Base-by-base conservation (phyloP, 2,329 filamentous ascomycete genomes). In the Lachnellula subtilissima region DNA sequence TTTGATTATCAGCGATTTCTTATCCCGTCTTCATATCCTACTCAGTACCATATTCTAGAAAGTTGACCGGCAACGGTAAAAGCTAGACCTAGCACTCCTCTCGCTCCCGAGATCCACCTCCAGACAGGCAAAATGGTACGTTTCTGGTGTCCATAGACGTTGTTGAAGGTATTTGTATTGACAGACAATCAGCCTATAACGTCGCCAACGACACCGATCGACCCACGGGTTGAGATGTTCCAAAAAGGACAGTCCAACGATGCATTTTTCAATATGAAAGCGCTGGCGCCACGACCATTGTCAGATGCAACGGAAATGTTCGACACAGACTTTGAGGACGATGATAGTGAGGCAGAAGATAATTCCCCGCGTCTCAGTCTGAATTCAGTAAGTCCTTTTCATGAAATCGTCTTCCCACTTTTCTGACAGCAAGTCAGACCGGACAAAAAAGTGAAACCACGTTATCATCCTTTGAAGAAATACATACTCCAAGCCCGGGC, bases 381-480 rank as follows among this genome's bases (percentile, higher is more conserved):
- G 59, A 82, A 88, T 65, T 91, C 88, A 56, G 88, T 91, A 79
- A 72, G 87, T 75, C 14, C 15, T 12, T 32, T 45, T 9, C 19
- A 39, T 32, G 47, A 39, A 39, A 39, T 48, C 59, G 53, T 62
- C 67, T 50, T 7, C 39, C 46, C 52, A 55, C 17, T 55, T 62
- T 51, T 59, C 43, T 55, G 8, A 57, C 37, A 52, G 36, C 35
- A 43, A 47, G 42, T 22, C 65, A 91, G 88, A 79, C 82, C 60
- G 81, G 80, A 65, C 82, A 88, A 66, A 84, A 83, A 57, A 95
- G 90, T 75, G 84, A 92, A 69, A 93, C 90, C 3, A 96, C 92
- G 2, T 78, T 94, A 39, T 96, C 91, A 6, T 93, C 90, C 1
- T 91, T 88, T 66, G 91, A 95, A 67, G 91, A 96, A 70, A 80